These are phyloP conservation scores for Rhizoclosmatium sp. DNA, from an alignment of 192 early-diverging fungal species.

Conservation along the genomic window DNA sequence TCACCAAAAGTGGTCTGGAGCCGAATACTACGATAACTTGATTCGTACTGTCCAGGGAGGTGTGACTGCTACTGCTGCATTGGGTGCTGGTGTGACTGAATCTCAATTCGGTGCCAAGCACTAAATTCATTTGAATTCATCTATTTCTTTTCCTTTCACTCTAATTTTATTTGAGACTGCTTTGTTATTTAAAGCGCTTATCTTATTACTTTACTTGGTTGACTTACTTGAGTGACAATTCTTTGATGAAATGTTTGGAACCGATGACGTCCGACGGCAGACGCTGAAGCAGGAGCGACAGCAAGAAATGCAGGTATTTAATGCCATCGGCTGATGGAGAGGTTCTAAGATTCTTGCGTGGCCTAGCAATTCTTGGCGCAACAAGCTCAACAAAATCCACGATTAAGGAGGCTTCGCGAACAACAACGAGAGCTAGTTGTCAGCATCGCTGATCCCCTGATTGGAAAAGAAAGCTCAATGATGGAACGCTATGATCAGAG, in stretches of 20 bases:
- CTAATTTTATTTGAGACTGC: not conserved
- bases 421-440: slow-evolving; percentile 33
- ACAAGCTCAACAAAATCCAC: slow-evolving; percentile 33
- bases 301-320: slow-evolving; percentile 18
- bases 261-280: slow-evolving; percentile 10
- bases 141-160: not conserved
- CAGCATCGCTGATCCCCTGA: slow-evolving; percentile 37
- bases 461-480: not conserved
- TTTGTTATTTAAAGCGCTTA: not conserved
- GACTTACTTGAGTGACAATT: slow-evolving; percentile 3
- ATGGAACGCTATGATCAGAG: slow-evolving; percentile 10
- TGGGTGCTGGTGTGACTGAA: slow-evolving; percentile 82
- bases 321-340: not conserved
- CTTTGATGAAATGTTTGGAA: slow-evolving; percentile 5
- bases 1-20: slow-evolving; percentile 96
- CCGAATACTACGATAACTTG: slow-evolving; percentile 86
- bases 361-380: slow-evolving; percentile 32
- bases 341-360: not conserved
- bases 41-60: slow-evolving; percentile 94
- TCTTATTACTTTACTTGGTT: not conserved
- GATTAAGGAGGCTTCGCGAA: slow-evolving; percentile 21
- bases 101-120: slow-evolving; percentile 49
- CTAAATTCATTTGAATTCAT: not conserved
- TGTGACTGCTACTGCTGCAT: slow-evolving; percentile 91
- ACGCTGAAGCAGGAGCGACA: slow-evolving; percentile 30